A percentile compares a stretch with the other conserved stretches of the same genome.
phyloP scores from a whole-genome alignment of 805 yeast genomes.

The Pichia ethanolica region DNA sequence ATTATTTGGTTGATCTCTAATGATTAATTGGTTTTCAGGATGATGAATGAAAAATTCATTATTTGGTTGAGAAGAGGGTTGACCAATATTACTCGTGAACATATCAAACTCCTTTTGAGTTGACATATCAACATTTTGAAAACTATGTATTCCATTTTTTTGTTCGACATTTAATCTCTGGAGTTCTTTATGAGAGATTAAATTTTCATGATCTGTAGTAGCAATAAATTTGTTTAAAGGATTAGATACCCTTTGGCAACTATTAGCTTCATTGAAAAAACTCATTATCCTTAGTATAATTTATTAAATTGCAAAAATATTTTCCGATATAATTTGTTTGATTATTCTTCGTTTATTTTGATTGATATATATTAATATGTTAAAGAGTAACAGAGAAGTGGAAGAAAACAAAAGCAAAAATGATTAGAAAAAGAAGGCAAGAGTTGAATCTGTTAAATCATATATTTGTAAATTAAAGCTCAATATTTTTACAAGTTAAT shows the following conservation, averaged over 20 bases:
- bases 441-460: too few species aligned
- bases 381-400: too few species aligned
- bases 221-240: slow-evolving; percentile 3
- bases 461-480: too few species aligned
- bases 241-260: slow-evolving; percentile 1
- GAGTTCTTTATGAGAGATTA: background rate
- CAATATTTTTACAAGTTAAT: too few species aligned
- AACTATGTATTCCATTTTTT: background rate
- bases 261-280: slow-evolving; percentile 2
- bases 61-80: background rate
- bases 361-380: too few species aligned
- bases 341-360: too few species aligned
- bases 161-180: background rate
- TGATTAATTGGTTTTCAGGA: background rate
- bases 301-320: background rate
- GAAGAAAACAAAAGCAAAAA: too few species aligned
- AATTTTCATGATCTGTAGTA: background rate
- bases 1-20: too few species aligned
- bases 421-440: too few species aligned
- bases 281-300: background rate
- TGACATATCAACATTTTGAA: background rate
- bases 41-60: background rate
- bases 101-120: slow-evolving; percentile 2
- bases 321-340: background rate
- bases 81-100: background rate